Evolutionary conservation across 2,329 filamentous ascomycete genomes (phyloP), one percentile per base, ranked within the genome.

Genomic region (Fusarium multiceps): DNA sequence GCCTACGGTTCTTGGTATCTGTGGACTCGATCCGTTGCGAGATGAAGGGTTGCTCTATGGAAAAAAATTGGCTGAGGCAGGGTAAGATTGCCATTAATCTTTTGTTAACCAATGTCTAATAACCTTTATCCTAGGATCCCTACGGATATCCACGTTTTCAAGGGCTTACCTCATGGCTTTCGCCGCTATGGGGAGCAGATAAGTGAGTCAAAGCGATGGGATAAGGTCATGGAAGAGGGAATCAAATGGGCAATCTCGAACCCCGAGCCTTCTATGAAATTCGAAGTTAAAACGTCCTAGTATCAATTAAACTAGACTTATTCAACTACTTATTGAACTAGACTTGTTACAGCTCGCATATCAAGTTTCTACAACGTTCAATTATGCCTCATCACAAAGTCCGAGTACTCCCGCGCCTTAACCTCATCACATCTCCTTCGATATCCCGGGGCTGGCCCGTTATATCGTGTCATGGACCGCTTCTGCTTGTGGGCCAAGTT

Each of bases 91-190:
- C 27, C 23, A 20, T 2, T 2, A 5, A 10, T 8, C 2, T 3
- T 16, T 1, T 2, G 9, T 3, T 45, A 2, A 2, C 21, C 6
- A 4, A 4, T 20, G 3, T 51, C 30, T 11, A 56, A 16, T 6
- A 16, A 7, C 1, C 9, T 6, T 8, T 3, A 13, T 14, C 12
- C 10, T 7, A 84, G 83, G 0, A 83, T 88, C 1, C 81, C 85
- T 0, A 86, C 84, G 0, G 76, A 85, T 56, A 75, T 83, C 1
- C 77, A 81, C 58, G 66, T 88, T 1, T 87, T 87, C 72, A 81
- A 78, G 27, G 86, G 86, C 0, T 75, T 88, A 1, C 87, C 87
- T 0, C 87, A 88, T 76, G 83, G 82, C 0, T 87, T 87, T 23
- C 59, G 77, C 6, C 63, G 74, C 1, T 83, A 81, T 59, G 81